These are phyloP conservation scores for slime mould (Dictyostelium discoideum) DNA, from an alignment of 78 protist genomes.

Conservation along the genomic window DNA sequence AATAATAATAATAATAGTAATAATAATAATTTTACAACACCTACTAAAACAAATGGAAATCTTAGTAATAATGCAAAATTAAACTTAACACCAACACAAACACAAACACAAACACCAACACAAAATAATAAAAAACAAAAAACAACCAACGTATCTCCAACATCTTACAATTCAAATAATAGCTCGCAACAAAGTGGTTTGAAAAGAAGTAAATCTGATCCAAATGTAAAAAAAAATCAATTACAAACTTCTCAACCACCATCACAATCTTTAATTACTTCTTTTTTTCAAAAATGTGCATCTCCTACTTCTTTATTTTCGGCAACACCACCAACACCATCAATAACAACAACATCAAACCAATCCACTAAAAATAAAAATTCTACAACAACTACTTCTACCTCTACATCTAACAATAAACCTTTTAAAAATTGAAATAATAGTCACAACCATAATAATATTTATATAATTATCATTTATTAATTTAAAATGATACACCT, in stretches of 20 bases:
- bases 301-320: neutral
- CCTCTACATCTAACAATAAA: neutral
- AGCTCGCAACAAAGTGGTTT: neutral
- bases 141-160: neutral
- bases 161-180: neutral
- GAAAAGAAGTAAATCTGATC: neutral
- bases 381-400: neutral
- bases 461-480: neutral
- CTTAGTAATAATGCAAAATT: neutral
- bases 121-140: conserved; percentile 14
- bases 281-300: conserved; percentile 40
- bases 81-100: neutral
- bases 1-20: neutral
- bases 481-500: neutral
- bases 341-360: neutral
- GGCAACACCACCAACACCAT: neutral
- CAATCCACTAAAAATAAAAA: neutral
- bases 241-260: neutral
- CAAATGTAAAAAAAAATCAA: neutral
- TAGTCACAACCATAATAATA: neutral
- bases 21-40: neutral
- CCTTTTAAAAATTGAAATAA: neutral
- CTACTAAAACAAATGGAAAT: neutral
- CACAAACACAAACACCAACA: neutral
- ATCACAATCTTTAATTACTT: conserved; percentile 50